Conservation (phyloP, 2,329 filamentous ascomycete genomes). For the Bimuria novae-zelandiae region DNA sequence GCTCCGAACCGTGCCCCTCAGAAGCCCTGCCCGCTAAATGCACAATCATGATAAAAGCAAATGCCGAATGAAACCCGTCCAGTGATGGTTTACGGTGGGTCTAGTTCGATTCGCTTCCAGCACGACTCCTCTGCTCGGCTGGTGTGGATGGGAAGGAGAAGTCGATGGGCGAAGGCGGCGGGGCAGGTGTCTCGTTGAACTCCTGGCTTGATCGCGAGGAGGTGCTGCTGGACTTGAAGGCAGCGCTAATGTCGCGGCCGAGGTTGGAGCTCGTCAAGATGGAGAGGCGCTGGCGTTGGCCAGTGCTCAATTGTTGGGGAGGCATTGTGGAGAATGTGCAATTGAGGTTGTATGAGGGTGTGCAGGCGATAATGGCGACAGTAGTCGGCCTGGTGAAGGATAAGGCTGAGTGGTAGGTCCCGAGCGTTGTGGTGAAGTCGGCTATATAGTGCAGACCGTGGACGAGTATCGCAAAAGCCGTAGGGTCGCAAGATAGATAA, state of each 20-base stretch:
- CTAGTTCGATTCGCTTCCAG: slow-evolving; percentile 31
- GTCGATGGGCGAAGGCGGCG: slow-evolving; percentile 48
- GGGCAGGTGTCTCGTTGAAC: slow-evolving; percentile 46
- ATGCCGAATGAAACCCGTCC: slow-evolving; percentile 5
- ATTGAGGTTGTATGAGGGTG: background rate
- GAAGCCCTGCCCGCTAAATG: slow-evolving; percentile 33
- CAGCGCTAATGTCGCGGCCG: slow-evolving; percentile 47
- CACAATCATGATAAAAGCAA: slow-evolving; percentile 31
- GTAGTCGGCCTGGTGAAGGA: background rate
- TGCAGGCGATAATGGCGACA: background rate
- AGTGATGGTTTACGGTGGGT: background rate
- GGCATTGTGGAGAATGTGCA: slow-evolving; percentile 30
- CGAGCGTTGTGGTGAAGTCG: background rate
- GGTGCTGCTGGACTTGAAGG: slow-evolving; percentile 42
- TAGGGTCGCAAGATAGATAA: slow-evolving; percentile 5
- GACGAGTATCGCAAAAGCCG: slow-evolving; percentile 6
- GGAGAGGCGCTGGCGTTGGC: slow-evolving; percentile 48
- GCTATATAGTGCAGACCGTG: background rate
- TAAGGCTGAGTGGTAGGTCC: background rate
- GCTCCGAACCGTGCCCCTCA: slow-evolving; percentile 5
- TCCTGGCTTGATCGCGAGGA: slow-evolving; percentile 31
- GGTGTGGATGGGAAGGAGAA: slow-evolving; percentile 46
- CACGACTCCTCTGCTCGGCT: slow-evolving; percentile 27
- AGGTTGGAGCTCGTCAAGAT: slow-evolving; percentile 48
- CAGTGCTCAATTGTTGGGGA: slow-evolving; percentile 26